Conservation (phyloP, 2,329 filamentous ascomycete genomes). For the Alternaria burnsii region DNA sequence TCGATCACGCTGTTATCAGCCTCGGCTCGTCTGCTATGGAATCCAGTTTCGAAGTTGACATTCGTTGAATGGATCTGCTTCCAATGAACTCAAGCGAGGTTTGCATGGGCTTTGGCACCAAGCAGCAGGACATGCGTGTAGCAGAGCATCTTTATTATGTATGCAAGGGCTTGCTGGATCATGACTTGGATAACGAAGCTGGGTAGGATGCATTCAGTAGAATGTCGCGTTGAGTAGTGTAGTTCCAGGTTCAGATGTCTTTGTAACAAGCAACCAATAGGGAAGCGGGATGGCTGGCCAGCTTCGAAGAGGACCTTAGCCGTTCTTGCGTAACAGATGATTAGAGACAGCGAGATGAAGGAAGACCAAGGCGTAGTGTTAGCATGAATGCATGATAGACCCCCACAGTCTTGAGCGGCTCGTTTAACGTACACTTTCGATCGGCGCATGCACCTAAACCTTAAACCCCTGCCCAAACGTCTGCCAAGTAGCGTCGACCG, state of each 20-base stretch:
- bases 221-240: background rate
- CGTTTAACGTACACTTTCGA: slow-evolving; percentile 26
- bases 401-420: slow-evolving; percentile 3
- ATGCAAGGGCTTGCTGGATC: background rate
- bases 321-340: background rate
- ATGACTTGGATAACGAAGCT: background rate
- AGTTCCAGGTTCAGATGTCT: background rate
- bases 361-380: background rate
- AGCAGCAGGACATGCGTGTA: background rate
- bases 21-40: background rate
- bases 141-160: background rate
- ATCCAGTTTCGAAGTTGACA: background rate
- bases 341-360: background rate
- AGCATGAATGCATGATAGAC: slow-evolving; percentile 1
- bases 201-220: background rate
- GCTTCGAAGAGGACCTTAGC: background rate
- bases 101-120: background rate
- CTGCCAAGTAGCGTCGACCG: slow-evolving; percentile 37
- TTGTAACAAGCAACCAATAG: background rate
- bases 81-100: background rate
- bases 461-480: slow-evolving; percentile 41
- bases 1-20: background rate
- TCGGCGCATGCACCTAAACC: slow-evolving; percentile 45
- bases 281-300: background rate
- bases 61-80: background rate